Conservation (phyloP, 148 eudicot species). For the Fagopyrum esculentum region DNA sequence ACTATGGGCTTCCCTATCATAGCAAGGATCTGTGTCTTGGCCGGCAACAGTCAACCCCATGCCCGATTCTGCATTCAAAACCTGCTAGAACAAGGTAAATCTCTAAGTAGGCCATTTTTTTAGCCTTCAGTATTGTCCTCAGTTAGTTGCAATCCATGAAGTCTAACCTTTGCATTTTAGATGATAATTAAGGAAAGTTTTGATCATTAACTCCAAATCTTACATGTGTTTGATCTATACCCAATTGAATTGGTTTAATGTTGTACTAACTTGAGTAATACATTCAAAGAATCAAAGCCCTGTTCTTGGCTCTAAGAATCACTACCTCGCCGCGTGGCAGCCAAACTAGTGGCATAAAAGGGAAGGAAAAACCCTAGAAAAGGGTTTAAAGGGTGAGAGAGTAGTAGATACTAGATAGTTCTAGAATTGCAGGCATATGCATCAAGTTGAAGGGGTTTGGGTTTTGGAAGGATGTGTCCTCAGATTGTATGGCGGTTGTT, state of each 20-base stretch:
- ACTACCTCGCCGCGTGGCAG: too few species aligned
- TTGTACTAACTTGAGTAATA: too few species aligned
- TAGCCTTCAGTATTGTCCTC: too few species aligned
- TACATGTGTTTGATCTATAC: too few species aligned
- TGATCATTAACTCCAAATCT: too few species aligned
- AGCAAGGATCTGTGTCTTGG: slow-evolving; percentile 49
- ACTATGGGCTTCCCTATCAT: slow-evolving; percentile 46
- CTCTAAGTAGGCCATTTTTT: background rate
- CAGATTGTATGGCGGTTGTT: slow-evolving; percentile 35
- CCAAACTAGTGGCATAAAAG: background rate
- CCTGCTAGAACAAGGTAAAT: slow-evolving; percentile 22
- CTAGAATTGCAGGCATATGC: slow-evolving; percentile 24
- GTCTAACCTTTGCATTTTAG: too few species aligned
- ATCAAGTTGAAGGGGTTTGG: background rate
- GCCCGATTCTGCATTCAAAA: slow-evolving; percentile 64
- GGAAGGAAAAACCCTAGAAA: slow-evolving; percentile 22
- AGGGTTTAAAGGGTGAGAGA: slow-evolving; percentile 25
- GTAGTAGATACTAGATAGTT: slow-evolving; percentile 32
- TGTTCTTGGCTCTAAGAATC: too few species aligned
- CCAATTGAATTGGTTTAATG: too few species aligned
- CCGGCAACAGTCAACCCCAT: slow-evolving; percentile 49
- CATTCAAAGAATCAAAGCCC: too few species aligned
- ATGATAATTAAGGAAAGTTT: too few species aligned
- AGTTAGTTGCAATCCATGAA: too few species aligned
- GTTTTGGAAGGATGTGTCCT: slow-evolving; percentile 23